Conservation (phyloP, 495 filamentous ascomycete species). For the Xylaria sp. region DNA sequence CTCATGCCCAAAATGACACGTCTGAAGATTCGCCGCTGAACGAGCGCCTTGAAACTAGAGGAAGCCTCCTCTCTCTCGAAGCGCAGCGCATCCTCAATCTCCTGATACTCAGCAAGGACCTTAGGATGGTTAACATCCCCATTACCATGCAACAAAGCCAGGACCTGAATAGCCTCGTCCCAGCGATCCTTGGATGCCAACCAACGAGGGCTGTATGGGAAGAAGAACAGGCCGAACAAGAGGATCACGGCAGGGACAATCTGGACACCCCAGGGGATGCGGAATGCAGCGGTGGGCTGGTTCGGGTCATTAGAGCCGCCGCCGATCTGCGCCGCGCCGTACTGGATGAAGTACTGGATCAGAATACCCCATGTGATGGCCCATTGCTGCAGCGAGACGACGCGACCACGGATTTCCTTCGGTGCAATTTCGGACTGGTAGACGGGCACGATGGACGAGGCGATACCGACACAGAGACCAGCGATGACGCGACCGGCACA, state of each 20-base stretch:
- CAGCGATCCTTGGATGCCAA: slow-evolving; percentile 76
- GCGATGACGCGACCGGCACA: slow-evolving; percentile 73
- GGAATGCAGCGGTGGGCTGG: slow-evolving; percentile 66
- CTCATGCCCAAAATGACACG: slow-evolving; percentile 74
- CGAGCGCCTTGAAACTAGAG: slow-evolving; percentile 63
- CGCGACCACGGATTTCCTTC: slow-evolving; percentile 77
- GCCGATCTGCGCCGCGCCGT: slow-evolving; percentile 67
- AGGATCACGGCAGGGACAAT: slow-evolving; percentile 73
- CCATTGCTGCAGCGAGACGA: slow-evolving; percentile 78
- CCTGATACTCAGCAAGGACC: slow-evolving; percentile 68
- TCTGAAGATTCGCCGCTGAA: slow-evolving; percentile 68
- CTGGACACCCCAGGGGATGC: slow-evolving; percentile 79
- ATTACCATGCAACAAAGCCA: slow-evolving; percentile 70
- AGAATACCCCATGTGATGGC: slow-evolving; percentile 77
- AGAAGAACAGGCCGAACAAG: slow-evolving; percentile 70
- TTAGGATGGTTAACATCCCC: slow-evolving; percentile 66
- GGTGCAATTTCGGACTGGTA: slow-evolving; percentile 82
- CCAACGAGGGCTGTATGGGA: slow-evolving; percentile 79
- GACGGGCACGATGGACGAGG: slow-evolving; percentile 76
- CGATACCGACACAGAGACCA: slow-evolving; percentile 78
- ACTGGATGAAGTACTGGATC: slow-evolving; percentile 76
- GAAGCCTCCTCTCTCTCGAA: slow-evolving; percentile 67
- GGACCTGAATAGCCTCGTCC: slow-evolving; percentile 70
- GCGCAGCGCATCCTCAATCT: slow-evolving; percentile 68
- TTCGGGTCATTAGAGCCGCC: slow-evolving; percentile 65